Percentiles rank a stretch among this genome's conserved stretches.
phyloP scores from a whole-genome alignment of 306 rosid genomes.

The Astragalus glycyphyllos region DNA sequence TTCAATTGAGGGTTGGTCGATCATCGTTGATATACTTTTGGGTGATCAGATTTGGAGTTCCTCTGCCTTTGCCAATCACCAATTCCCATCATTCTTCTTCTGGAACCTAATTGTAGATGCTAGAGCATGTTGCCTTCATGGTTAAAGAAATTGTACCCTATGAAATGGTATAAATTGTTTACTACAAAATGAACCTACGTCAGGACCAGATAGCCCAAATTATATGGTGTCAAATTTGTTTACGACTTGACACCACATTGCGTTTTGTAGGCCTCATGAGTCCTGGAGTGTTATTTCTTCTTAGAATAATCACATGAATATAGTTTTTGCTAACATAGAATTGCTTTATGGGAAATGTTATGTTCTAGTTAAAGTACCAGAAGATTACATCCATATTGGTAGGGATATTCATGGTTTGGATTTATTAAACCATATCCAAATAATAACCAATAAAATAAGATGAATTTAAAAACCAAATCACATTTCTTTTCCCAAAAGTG shows the following conservation, averaged over 20 bases:
- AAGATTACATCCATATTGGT: background rate
- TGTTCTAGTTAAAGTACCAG: background rate
- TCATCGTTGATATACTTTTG: background rate
- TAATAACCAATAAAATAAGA: no score
- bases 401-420: no score
- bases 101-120: background rate
- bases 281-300: background rate
- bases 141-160: background rate
- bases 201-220: background rate
- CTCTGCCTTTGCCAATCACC: background rate
- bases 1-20: background rate
- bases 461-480: no score
- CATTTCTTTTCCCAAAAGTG: no score
- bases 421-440: background rate
- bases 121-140: background rate
- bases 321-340: background rate
- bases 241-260: background rate
- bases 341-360: slow-evolving; percentile 9
- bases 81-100: background rate
- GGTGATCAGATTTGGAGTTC: background rate
- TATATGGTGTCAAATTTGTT: background rate
- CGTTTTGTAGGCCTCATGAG: background rate
- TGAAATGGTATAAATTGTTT: background rate
- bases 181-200: background rate
- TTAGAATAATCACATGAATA: background rate